Percentiles rank a stretch among this genome's conserved stretches.
Evolutionary conservation across 1,139 yeast species (phyloP).

Genomic region (Nadsonia starkeyi-henricii): DNA sequence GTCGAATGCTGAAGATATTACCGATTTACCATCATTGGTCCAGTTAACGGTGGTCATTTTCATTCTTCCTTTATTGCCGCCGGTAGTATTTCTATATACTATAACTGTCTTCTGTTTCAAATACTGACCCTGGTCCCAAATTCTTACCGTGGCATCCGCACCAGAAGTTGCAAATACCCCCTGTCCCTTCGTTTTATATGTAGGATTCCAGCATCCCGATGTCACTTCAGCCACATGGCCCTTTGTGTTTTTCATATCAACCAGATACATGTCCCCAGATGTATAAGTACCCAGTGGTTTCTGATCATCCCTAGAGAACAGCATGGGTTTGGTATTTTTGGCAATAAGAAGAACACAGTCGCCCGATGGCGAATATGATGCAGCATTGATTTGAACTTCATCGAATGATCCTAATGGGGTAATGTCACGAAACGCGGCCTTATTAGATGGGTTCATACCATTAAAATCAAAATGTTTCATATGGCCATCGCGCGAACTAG

Average conservation of each 20-base stretch:
- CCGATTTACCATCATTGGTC: constrained; percentile 13
- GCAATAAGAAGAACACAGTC: constrained; percentile 18
- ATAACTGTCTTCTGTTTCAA: constrained; percentile 20
- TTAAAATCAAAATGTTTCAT: constrained; percentile 24
- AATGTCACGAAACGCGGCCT: constrained; percentile 18
- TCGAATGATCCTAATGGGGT: constrained; percentile 19
- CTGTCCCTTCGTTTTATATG: constrained; percentile 5
- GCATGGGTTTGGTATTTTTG: constrained; percentile 16
- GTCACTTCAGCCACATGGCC: constrained; percentile 26
- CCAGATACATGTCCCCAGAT: constrained; percentile 26
- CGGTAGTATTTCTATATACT: constrained; percentile 16
- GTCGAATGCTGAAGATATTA: constrained; percentile 10
- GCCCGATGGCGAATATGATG: constrained; percentile 16
- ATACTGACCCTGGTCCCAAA: constrained; percentile 22
- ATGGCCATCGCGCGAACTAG: constrained; percentile 21
- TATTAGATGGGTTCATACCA: constrained; percentile 20
- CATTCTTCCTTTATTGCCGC: constrained; percentile 13
- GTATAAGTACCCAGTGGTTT: constrained; percentile 16
- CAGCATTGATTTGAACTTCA: constrained; percentile 15
- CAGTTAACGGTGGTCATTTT: constrained; percentile 15
- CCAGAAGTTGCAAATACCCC: constrained; percentile 20
- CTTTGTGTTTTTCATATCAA: constrained; percentile 25
- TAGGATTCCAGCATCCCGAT: constrained; percentile 23
- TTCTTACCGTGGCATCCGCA: constrained; percentile 23
- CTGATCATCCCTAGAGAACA: constrained; percentile 18